These are phyloP conservation scores for Fibroporia radiculosa DNA, from an alignment of 768 basidiomycete genomes.

Conservation along the genomic window DNA sequence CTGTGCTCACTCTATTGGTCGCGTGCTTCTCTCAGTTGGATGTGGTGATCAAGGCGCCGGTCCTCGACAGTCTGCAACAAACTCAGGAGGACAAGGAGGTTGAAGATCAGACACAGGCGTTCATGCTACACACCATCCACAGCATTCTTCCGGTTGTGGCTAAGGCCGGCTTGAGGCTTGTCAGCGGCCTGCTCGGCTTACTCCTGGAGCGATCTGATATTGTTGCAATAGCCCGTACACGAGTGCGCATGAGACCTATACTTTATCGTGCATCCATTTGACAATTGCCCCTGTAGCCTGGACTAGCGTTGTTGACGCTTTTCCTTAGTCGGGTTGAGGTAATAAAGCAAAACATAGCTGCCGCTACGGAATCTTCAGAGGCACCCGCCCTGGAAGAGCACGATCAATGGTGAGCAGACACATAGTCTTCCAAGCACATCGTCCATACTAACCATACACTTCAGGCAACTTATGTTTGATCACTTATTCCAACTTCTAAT, in stretches of 20 bases:
- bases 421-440: background rate
- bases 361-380: constrained; percentile 43
- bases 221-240: constrained; percentile 64
- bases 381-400: constrained; percentile 64
- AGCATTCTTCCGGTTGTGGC: constrained; percentile 80
- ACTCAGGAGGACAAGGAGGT: constrained; percentile 56
- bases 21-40: constrained; percentile 94
- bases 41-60: constrained; percentile 70
- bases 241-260: constrained; percentile 40
- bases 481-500: constrained; percentile 76
- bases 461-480: constrained; percentile 83
- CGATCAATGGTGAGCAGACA: constrained; percentile 67
- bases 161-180: constrained; percentile 68
- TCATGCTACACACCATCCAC: constrained; percentile 79
- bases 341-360: constrained; percentile 65
- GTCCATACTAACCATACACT: constrained; percentile 1
- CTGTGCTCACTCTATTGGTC: constrained; percentile 82
- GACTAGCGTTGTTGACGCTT: constrained; percentile 82
- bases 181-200: constrained; percentile 81
- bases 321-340: constrained; percentile 91
- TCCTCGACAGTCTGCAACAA: constrained; percentile 63
- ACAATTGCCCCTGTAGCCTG: constrained; percentile 52
- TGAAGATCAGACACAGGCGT: constrained; percentile 86
- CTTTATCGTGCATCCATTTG: background rate
- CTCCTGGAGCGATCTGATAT: constrained; percentile 76